Evolutionary conservation across 2,329 filamentous ascomycete genomes (phyloP), one percentile per base, ranked within the genome.

Genomic region (Thielaviopsis populi): DNA sequence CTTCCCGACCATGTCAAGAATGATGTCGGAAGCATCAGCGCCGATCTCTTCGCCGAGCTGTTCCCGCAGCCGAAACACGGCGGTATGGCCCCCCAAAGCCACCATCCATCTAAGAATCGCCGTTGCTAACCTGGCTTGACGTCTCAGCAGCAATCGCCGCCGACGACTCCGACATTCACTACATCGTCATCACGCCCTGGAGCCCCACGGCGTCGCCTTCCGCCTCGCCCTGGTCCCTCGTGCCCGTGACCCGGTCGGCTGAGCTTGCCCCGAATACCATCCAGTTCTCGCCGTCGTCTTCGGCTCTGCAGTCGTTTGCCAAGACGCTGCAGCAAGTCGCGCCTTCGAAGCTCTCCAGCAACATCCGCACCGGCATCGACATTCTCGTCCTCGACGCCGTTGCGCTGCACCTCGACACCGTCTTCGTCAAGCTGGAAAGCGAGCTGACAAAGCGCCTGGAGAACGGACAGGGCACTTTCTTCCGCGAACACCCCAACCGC

Each of bases 1-100:
- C 83, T 96, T 64, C 91, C 96, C 74, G 88, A 91, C 71, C 86
- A 88, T 73, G 80, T 95, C 70, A 89, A 87, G 74, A 89, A 89
- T 62, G 89, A 96, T 71, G 81, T 91, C 67, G 94, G 91, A 67
- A 82, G 94, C 68, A 75, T 97, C 62, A 96, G 92, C 13, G 86
- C 90, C 70, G 90, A 96, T 73, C 79, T 99, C 61, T 90, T 91
- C 70, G 78, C 81, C 58, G 88, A 95, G 71, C 80, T 97, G 61
- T 91, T 95, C 75, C 85, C 88, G 67, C 76, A 61, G 27, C 56
- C 54, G 33, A 62, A 62, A 24, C 40, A 42, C 37, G 33, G 27
- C 37, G 48, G 64, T 66, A 63, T 13, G 37, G 22, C 24, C 41
- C 24, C 41, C 30, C 42, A n/a, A 30, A 54, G 58, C 15, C 41